A percentile compares a stretch with the other conserved stretches of the same genome.
phyloP scores from a whole-genome alignment of 495 filamentous ascomycete species.

The Penicillium tannophilum region DNA sequence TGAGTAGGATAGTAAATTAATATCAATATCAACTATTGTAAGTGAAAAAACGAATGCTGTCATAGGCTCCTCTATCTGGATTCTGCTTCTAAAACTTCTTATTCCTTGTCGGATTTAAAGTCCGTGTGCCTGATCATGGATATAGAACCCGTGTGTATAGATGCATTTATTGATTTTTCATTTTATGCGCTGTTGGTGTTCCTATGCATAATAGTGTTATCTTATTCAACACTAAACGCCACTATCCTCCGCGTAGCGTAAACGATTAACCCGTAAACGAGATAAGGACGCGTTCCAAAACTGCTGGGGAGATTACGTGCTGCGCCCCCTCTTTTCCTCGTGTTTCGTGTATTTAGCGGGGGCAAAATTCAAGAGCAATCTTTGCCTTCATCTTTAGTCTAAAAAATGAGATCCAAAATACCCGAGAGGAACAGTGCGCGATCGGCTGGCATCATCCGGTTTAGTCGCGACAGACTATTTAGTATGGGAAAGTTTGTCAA shows the following conservation, averaged over 20 bases:
- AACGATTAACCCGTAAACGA: not conserved
- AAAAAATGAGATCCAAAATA: conserved; percentile 11
- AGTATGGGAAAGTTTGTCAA: not conserved
- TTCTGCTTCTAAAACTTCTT: not conserved
- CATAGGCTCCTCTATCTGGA: too few species aligned
- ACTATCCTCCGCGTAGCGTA: not conserved
- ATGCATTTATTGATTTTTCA: not conserved
- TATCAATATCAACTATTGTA: too few species aligned
- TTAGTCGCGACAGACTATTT: conserved; percentile 16
- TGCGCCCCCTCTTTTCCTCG: conserved; percentile 3
- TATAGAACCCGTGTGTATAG: not conserved
- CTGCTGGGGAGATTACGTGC: not conserved
- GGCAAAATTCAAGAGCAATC: conserved; percentile 1
- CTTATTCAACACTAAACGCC: not conserved
- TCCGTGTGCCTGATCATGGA: not conserved
- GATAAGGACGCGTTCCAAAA: conserved; percentile 2
- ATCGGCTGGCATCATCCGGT: conserved; percentile 15
- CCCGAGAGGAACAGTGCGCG: conserved; percentile 14
- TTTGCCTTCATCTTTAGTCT: not conserved
- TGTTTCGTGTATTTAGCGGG: not conserved
- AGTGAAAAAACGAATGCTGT: too few species aligned
- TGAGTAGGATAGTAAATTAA: not conserved
- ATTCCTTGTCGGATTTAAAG: not conserved
- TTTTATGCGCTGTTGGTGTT: not conserved
- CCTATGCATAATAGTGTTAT: not conserved